A percentile compares a stretch with the other conserved stretches of the same genome.
Conservation (phyloP, 805 yeast genomes). For the Martiniozyma abietophila region DNA sequence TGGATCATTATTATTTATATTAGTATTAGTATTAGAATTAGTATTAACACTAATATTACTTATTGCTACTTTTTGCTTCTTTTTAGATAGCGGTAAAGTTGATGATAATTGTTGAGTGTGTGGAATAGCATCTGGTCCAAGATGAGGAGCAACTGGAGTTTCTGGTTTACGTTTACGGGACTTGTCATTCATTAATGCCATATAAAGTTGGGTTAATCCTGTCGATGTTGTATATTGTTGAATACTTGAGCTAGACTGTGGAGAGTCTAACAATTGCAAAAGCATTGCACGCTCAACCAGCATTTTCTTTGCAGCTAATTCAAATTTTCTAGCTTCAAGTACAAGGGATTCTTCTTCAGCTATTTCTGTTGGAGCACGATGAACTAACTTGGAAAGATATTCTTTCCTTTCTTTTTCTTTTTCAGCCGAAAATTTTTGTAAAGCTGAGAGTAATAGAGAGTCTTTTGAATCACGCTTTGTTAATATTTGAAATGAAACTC, state of each 20-base stretch:
- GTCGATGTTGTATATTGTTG: constrained; percentile 75
- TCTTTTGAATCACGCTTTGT: constrained; percentile 30
- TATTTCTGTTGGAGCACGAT: constrained; percentile 89
- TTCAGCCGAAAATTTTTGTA: constrained; percentile 55
- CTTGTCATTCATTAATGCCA: constrained; percentile 65
- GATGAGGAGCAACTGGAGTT: constrained; percentile 48
- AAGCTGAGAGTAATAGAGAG: constrained; percentile 43
- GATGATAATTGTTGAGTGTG: constrained; percentile 26
- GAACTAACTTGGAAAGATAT: constrained; percentile 65
- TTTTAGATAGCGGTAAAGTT: constrained; percentile 11
- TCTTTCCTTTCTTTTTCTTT: constrained; percentile 74
- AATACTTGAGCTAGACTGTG: constrained; percentile 68
- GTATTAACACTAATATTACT: constrained; percentile 12
- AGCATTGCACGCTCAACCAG: constrained; percentile 73
- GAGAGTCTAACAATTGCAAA: constrained; percentile 75
- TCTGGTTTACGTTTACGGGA: constrained; percentile 45
- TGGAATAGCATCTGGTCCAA: constrained; percentile 48
- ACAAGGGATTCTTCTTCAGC: constrained; percentile 96
- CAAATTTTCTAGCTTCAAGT: constrained; percentile 87
- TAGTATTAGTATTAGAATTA: constrained; percentile 3
- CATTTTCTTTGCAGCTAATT: constrained; percentile 84
- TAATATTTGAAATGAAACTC: constrained; percentile 50
- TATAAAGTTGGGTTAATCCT: constrained; percentile 81
- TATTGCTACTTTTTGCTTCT: constrained; percentile 9
- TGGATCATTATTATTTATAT: constrained; percentile 11